Percentiles rank a stretch among this genome's conserved stretches.
These are phyloP conservation scores for Pseudogymnoascus sp. DNA, from an alignment of 2,329 filamentous ascomycete species.

Conservation along the genomic window DNA sequence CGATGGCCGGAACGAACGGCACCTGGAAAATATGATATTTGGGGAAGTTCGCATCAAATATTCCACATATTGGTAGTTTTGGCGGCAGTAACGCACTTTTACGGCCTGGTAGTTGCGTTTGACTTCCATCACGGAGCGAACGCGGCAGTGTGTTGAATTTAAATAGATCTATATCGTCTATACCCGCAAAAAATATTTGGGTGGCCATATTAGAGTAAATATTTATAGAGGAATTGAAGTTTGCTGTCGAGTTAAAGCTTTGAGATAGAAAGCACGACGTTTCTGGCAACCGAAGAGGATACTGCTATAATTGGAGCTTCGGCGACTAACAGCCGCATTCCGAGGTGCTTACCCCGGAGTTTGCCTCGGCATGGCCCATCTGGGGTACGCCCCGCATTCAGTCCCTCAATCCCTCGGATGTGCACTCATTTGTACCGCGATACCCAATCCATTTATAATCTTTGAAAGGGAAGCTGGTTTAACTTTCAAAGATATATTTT, in stretches of 20 bases:
- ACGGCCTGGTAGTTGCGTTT: conserved; percentile 74
- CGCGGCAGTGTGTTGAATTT: not conserved
- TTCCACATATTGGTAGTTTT: conserved; percentile 85
- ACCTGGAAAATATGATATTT: conserved; percentile 78
- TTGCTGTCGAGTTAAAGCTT: not conserved
- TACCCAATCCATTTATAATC: not conserved
- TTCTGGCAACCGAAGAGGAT: not conserved
- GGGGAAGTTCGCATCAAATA: conserved; percentile 90
- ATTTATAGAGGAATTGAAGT: not conserved
- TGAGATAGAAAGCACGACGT: not conserved
- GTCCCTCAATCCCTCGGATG: not conserved
- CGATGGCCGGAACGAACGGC: conserved; percentile 74
- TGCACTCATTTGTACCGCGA: not conserved
- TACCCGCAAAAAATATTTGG: not conserved
- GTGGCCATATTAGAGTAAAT: not conserved
- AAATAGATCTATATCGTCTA: not conserved
- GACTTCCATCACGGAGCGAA: conserved; percentile 63
- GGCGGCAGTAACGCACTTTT: conserved; percentile 73
- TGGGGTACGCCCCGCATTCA: conserved; percentile 1
- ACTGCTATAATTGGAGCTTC: conserved; percentile 1
- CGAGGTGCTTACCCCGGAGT: not conserved
- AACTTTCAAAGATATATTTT: not conserved
- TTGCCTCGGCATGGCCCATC: conserved; percentile 2
- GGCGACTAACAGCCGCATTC: conserved; percentile 1
- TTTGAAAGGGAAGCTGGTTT: not conserved